These are phyloP conservation scores for Aquilaria yunnanensis DNA, from an alignment of 345 rosid species.

Conservation along the genomic window DNA sequence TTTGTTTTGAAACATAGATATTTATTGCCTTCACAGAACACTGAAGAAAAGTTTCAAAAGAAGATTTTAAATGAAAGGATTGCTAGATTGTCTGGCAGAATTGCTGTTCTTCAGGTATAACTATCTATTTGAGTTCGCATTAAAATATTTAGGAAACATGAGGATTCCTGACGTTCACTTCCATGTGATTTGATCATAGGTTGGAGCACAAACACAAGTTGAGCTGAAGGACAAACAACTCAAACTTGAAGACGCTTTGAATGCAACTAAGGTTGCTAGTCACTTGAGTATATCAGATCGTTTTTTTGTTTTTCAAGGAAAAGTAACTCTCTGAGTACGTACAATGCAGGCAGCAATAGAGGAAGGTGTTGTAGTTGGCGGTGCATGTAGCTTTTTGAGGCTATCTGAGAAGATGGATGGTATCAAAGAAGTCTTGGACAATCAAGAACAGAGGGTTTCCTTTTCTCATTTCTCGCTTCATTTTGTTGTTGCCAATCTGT, in stretches of 20 bases:
- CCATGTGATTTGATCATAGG: constrained; percentile 33
- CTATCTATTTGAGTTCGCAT: neutral
- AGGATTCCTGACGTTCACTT: neutral
- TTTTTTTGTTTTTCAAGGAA: neutral
- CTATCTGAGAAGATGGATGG: constrained; percentile 60
- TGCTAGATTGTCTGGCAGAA: constrained; percentile 80
- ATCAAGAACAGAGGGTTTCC: constrained; percentile 74
- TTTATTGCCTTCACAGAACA: constrained; percentile 43
- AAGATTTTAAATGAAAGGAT: constrained; percentile 81
- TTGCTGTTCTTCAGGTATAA: constrained; percentile 78
- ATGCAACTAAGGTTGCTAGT: constrained; percentile 76
- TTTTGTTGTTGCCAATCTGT: neutral
- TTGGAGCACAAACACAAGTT: constrained; percentile 88
- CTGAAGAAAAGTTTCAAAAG: constrained; percentile 60
- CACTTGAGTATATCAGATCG: neutral
- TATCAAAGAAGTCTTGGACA: constrained; percentile 60
- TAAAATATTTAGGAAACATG: neutral
- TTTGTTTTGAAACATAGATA: neutral
- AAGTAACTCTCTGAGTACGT: constrained; percentile 14
- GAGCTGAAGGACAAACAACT: constrained; percentile 91
- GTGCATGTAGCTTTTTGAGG: constrained; percentile 82
- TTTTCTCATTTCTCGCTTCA: neutral
- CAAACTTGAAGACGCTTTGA: constrained; percentile 83
- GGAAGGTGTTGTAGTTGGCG: constrained; percentile 94
- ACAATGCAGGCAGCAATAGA: constrained; percentile 78